Evolutionary conservation across 805 yeast genomes (phyloP), one percentile per base, ranked within the genome.

Genomic region (Saccharomycopsis amapae): DNA sequence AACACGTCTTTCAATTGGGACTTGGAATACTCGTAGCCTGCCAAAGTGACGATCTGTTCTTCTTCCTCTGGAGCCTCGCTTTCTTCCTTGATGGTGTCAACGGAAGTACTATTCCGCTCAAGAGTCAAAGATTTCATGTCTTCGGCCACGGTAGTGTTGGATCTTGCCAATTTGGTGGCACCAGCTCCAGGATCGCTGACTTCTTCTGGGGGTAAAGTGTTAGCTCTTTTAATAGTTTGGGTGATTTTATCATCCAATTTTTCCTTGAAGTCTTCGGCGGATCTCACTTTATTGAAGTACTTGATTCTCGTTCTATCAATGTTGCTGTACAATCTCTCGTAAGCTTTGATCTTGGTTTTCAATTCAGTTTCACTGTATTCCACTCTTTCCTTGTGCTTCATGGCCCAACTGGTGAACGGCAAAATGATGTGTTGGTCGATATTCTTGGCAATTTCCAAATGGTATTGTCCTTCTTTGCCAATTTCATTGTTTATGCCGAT

Each of bases 331-430:
- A 66, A 71, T 43, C 63, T 68, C 39, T 75, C 75, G 59, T 76
- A 83, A 40, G 63, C 67, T 53, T 72, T 73, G 38, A 76, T 68
- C 52, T 76, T 78, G 18, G 65, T 68, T 41, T 65, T 62, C 34
- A 85, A 62, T 4, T 71, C 67, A 46, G 71, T 67, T 45, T 79
- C 81, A 15, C 85, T 76, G 55, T 73, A 76, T 33, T 73, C 77
- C 1, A 86, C 72, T 39, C 94, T 65, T 53, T 75, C 75, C 44
- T 72, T 73, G 62, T 86, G 95, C 44, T 81, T 88, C 15, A 66
- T 67, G 35, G 88, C 72, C 94, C 94, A 87, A 55, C 73, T 72
- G 9, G 75, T 61, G 56, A 86, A 86, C 1, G 95, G 95, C 20
- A 69, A 71, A 42, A 83, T 58, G 1, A 86, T 90, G 60, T 76